Evolutionary conservation across 2,329 filamentous ascomycete species (phyloP), one percentile per base, ranked within the genome.

Genomic region (Trichoderma lentiforme): DNA sequence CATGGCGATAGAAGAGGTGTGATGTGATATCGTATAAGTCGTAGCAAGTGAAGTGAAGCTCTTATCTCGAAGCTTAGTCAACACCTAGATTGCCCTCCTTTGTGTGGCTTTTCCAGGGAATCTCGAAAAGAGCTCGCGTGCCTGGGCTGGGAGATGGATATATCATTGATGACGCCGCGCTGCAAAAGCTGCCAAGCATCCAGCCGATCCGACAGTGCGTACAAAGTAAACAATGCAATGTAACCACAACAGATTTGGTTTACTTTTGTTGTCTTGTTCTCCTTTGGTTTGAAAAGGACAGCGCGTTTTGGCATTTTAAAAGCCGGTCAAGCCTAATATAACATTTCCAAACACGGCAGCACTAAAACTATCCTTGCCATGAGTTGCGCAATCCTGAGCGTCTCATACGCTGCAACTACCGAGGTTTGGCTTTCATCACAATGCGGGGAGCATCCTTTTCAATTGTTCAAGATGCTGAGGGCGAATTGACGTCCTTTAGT

Each of bases 1-100:
- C 80, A 82, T 81, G 51, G 12, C 75, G 73, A 32, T 14, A 7
- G 39, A 4, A 12, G 57, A 58, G 26, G 6, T 14, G 57, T 21
- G 30, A 60, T 60, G 6, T 21, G 18, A 60, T 30, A 34, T n/a
- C 9, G 7, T 58, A 3, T 32, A 53, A 53, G 47, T 24, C 43
- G n/a, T 21, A 11, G n/a, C 24, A 51, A 1, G 36, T 43, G 36
- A 43, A 53, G 18, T 28, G 39, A 32, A 24, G 21, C 47, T 24
- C 47, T 53, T n/a, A 15, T 61, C n/a, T 53, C 0, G 26, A n/a
- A n/a, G 63, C 63, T 53, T 34, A 53, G 43, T 30, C 47, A 36
- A 66, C 14, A 32, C 15, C 63, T n/a, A 26, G n/a, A 24, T 24
- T 36, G 30, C 15, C 34, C 9, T 43, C 12, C n/a, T 24, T 34